Percentiles rank a stretch among this genome's conserved stretches.
phyloP scores from a whole-genome alignment of 306 rosid species.

The Crotalaria pallida region DNA sequence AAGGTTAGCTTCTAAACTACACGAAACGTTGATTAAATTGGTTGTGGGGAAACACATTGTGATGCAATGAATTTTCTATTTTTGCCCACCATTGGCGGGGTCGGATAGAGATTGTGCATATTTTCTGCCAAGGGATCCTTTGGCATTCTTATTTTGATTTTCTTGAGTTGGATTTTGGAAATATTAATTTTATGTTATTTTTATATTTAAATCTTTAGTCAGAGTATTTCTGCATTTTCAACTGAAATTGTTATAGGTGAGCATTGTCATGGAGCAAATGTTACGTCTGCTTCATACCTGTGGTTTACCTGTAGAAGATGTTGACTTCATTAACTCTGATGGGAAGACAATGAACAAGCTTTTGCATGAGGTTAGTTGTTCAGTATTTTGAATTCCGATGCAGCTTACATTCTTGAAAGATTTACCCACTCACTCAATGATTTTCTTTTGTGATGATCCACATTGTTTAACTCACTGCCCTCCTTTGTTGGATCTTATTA shows the following conservation, averaged over 20 bases:
- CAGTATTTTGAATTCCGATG: neutral
- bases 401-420: conserved; percentile 2
- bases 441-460: neutral
- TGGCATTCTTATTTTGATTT: neutral
- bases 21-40: neutral
- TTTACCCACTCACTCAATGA: neutral
- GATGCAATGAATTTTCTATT: neutral
- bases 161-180: neutral
- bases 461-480: conserved; percentile 16
- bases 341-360: conserved; percentile 95
- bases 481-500: neutral
- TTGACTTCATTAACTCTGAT: conserved; percentile 85
- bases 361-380: conserved; percentile 62
- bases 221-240: neutral
- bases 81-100: neutral
- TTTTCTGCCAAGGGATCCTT: neutral
- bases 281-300: conserved; percentile 80
- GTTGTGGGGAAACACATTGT: neutral
- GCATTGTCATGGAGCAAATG: conserved; percentile 99
- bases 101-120: neutral
- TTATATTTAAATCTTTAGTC: neutral
- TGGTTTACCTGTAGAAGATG: conserved; percentile 81
- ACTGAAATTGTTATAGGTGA: conserved; percentile 54
- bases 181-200: neutral
- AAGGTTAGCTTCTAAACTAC: neutral